A percentile compares a stretch with the other conserved stretches of the same genome.
Evolutionary conservation across 257 asterid genomes (phyloP).

Genomic region (Echium plantagineum): DNA sequence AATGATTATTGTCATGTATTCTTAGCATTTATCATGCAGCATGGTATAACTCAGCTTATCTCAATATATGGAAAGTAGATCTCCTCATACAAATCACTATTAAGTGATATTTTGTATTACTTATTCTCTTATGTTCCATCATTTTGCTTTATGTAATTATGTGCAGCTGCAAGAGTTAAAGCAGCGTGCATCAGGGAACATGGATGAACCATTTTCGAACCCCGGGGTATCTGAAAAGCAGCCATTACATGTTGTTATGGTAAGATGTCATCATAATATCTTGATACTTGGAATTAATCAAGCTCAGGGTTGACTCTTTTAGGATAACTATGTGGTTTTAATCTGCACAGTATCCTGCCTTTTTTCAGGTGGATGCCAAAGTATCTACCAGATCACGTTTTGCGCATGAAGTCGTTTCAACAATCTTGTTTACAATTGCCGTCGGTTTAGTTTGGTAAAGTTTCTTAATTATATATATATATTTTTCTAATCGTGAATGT

Average conservation of each 20-base stretch:
- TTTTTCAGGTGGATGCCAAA: conserved; percentile 74
- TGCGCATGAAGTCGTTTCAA: conserved; percentile 67
- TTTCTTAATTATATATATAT: not conserved
- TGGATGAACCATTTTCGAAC: conserved; percentile 58
- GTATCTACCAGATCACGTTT: conserved; percentile 57
- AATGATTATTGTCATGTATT: not conserved
- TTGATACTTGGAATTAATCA: not conserved
- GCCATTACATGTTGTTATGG: conserved; percentile 95
- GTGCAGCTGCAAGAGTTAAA: conserved; percentile 88
- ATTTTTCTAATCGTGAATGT: not conserved
- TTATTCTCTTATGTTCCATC: not conserved
- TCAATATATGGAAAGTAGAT: not conserved
- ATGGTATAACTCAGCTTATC: not conserved
- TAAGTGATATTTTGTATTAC: not conserved
- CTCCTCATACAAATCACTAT: not conserved
- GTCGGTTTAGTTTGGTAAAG: conserved; percentile 82
- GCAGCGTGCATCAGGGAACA: conserved; percentile 71
- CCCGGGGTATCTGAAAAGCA: conserved; percentile 88
- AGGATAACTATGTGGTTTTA: not conserved
- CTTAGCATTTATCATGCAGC: not conserved
- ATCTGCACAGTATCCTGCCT: conserved; percentile 9
- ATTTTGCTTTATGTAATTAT: conserved; percentile 1
- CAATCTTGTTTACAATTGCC: conserved; percentile 68
- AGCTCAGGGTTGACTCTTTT: not conserved
- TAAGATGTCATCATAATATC: conserved; percentile 24